These are phyloP conservation scores for Cornus controversa DNA, from an alignment of 148 eudicot species.

Conservation along the genomic window DNA sequence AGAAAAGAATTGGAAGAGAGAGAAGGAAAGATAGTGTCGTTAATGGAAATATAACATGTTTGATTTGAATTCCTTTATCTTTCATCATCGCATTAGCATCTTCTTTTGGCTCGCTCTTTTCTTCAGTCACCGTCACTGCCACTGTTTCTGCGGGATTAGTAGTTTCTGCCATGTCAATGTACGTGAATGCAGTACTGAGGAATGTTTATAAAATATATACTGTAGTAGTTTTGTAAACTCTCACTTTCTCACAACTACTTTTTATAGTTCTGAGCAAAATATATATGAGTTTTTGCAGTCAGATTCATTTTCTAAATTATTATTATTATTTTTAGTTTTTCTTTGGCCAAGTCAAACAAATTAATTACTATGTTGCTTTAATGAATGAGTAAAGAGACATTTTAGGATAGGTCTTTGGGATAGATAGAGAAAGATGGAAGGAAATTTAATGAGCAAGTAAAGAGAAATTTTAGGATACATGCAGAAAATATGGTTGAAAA, in stretches of 20 bases:
- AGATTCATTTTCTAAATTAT: too few relatives aligned
- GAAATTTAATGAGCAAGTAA: too few relatives aligned
- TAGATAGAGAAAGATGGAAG: too few relatives aligned
- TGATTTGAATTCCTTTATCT: not conserved
- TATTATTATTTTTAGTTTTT: too few relatives aligned
- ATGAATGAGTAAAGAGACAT: not conserved
- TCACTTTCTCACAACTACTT: too few relatives aligned
- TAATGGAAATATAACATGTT: constrained; percentile 7
- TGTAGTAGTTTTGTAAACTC: too few relatives aligned
- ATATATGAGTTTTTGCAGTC: not conserved
- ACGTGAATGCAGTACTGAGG: not conserved
- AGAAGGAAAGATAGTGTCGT: constrained; percentile 26
- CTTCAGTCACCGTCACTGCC: constrained; percentile 10
- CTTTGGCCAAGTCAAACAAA: not conserved
- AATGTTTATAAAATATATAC: too few relatives aligned
- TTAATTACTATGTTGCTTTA: too few relatives aligned
- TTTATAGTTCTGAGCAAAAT: too few relatives aligned
- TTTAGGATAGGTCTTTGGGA: not conserved
- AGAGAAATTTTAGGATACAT: not conserved
- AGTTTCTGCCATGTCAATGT: not conserved
- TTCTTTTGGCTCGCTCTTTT: not conserved
- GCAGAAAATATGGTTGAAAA: not conserved
- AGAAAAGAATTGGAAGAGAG: constrained; percentile 30
- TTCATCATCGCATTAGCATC: not conserved
- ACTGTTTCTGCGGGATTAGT: not conserved